Base-by-base conservation (phyloP, 2,329 filamentous ascomycete genomes). In the Ilyonectria destructans region DNA sequence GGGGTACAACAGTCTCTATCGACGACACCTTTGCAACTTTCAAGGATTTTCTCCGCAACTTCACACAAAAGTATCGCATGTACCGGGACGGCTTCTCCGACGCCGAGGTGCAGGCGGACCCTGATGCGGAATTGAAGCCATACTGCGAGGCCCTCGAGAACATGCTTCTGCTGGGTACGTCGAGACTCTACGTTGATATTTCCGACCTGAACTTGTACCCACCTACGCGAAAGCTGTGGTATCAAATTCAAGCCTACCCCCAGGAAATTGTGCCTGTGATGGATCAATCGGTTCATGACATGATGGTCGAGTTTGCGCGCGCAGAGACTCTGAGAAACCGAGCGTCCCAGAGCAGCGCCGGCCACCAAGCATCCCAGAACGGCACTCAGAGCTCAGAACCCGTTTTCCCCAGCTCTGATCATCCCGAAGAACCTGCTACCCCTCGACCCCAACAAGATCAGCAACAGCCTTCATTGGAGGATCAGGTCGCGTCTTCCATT, bases 1-100 rank as follows among this genome's bases (percentile, higher is more conserved):
- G 96, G 96, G 96, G 96, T 80, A 99, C 96, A 49, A 98, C 97
- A 45, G 93, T 99, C 57, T 97, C 96, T 6, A 92, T 99, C 60
- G 90, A 94, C 68, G 95, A 98, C 79, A 95, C 94, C 0, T 93
- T 97, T 80, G 89, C 91, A 58, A 87, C 91, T 0, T 97, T 98
- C 85, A 96, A 96, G 78, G 95, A 96, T 71, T 99, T 99, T 77
- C 85, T 99, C 31, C 90, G 91, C 78, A 97, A 97, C 79, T 99
- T 96, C 76, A 94, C 95, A 68, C 91, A 90, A 74, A 98, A 98
- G 82, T 98, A 99, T 78, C 93, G 96, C 70, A 90, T 98, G 89
- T 96, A 96, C 84, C 89, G 90, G 23, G 94, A 97, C 74, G 95
- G 94, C n/a, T 88, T 93, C 75, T 88, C 93, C 0, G 91, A 94